Evolutionary conservation across 805 yeast genomes (phyloP).

Genomic region (Metschnikowia kofuensis): DNA sequence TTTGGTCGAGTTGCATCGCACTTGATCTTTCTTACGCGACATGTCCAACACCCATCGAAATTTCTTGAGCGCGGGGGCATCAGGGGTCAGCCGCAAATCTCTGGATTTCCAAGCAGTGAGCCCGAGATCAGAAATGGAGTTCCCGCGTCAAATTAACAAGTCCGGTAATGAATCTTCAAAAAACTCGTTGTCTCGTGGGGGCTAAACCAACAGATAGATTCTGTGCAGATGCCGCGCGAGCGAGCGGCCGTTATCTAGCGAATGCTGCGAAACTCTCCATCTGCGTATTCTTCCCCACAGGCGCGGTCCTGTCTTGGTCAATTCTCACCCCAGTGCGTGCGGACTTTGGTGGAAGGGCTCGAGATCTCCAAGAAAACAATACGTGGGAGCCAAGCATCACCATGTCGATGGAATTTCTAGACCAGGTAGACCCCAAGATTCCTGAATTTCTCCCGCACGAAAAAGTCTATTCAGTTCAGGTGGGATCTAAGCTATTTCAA

Average conservation of each 20-base stretch:
- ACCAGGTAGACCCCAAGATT: slow-evolving; percentile 41
- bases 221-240: background rate
- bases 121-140: too few species aligned
- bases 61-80: slow-evolving; percentile 26
- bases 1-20: slow-evolving; percentile 48
- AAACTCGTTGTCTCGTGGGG: background rate
- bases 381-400: background rate
- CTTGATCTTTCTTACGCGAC: slow-evolving; percentile 50
- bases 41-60: slow-evolving; percentile 57
- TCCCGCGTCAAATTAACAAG: too few species aligned
- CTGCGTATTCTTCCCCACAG: background rate
- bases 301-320: background rate
- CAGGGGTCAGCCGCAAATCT: background rate
- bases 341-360: background rate
- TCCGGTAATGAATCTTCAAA: too few species aligned
- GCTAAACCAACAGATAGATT: too few species aligned
- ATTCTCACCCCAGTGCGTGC: background rate
- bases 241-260: background rate
- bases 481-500: slow-evolving; percentile 62
- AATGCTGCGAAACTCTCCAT: background rate
- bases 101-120: background rate
- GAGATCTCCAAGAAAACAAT: background rate
- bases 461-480: slow-evolving; percentile 63
- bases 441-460: slow-evolving; percentile 64
- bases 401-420: slow-evolving; percentile 10